Evolutionary conservation across 345 rosid species (phyloP), one percentile per base, ranked within the genome.

Genomic region (Noccaea bulbosa): DNA sequence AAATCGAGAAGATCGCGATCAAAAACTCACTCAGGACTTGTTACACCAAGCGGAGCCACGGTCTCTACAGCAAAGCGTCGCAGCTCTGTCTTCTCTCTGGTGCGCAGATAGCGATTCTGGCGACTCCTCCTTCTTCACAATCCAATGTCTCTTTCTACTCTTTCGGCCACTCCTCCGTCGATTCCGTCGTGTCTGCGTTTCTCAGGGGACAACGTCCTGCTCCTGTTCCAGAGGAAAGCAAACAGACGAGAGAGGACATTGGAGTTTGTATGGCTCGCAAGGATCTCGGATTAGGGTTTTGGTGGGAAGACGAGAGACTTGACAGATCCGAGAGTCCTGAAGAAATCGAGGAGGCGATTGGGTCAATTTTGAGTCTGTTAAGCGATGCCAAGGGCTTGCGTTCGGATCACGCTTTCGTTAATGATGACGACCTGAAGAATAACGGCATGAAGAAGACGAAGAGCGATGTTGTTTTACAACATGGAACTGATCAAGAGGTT

Each of bases 221-320:
- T 35, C 61, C 44, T 16, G 14, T 56, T 16, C 5, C 60, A 7
- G 7, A 5, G 7, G 46, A 65, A 4, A 2, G 3, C 11, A 65
- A 50, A 39, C 38, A 41, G 40, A 51, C 6, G 70, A 27, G 30
- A 37, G 71, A 67, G 0, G 71, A 67, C 32, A n/a, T 67, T 1
- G 62, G 17, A 16, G 1, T 53, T 0, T 67, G 52, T 0, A 5
- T 67, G 33, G 24, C 33, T 10, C 62, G 51, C 1, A 41, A 11
- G 14, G 6, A 54, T 7, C 72, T 67, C 12, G 72, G 72, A n/a
- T 12, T 65, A 66, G 60, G 60, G 49, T 9, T 24, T 39, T 52
- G 71, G 71, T 67, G 71, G 71, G 6, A 53, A 0, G 16, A 53
- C 1, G 37, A 65, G 15, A 24, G 48, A 0, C 65, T 51, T 41